Conservation (phyloP, 306 rosid genomes). For the Castanea sativa region DNA sequence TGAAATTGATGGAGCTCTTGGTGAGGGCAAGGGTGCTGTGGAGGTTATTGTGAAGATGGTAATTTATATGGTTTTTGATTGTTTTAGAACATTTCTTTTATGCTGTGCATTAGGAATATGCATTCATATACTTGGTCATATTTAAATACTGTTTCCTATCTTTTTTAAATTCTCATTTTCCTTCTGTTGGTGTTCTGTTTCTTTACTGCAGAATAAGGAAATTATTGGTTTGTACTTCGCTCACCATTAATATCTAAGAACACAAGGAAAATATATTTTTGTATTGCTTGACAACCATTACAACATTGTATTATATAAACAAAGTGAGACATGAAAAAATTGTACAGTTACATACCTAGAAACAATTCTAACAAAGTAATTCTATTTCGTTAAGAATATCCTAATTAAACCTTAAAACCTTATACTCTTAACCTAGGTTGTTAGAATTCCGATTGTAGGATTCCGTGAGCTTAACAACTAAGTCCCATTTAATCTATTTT, state of each 20-base stretch:
- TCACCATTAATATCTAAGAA: background rate
- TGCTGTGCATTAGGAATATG: background rate
- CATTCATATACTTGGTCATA: background rate
- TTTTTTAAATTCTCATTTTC: background rate
- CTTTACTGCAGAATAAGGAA: background rate
- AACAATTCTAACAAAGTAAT: background rate
- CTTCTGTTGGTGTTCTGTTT: background rate
- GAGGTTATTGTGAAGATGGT: slow-evolving; percentile 93
- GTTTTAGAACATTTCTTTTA: slow-evolving; percentile 3
- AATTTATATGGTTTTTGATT: slow-evolving; percentile 25
- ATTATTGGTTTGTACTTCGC: background rate
- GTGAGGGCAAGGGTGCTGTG: slow-evolving; percentile 97
- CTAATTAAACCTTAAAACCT: background rate
- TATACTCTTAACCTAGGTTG: background rate
- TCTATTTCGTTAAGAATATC: background rate
- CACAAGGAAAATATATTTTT: background rate
- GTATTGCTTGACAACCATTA: background rate
- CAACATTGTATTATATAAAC: background rate
- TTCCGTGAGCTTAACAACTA: background rate
- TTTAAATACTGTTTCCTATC: background rate
- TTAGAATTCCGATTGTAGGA: background rate
- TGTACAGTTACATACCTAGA: background rate
- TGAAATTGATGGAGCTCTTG: slow-evolving; percentile 95
- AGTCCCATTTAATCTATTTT: background rate
- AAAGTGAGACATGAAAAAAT: background rate